Percentiles rank a stretch among this genome's conserved stretches.
Conservation (phyloP, 345 rosid species). For the Brassica cretica region DNA sequence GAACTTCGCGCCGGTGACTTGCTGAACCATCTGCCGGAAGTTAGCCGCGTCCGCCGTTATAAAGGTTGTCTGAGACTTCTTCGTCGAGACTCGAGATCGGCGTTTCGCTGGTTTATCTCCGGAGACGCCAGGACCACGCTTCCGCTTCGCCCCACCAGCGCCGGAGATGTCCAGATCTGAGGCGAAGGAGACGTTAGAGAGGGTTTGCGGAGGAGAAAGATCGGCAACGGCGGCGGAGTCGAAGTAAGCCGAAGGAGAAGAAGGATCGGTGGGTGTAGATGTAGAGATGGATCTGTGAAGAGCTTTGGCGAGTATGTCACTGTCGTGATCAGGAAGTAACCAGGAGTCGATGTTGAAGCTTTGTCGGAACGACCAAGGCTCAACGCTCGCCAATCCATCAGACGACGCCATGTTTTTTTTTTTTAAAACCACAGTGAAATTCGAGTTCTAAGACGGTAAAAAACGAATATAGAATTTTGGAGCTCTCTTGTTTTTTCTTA, state of each 20-base stretch:
- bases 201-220: conserved; percentile 46
- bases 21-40: conserved; percentile 91
- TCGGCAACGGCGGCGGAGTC: conserved; percentile 36
- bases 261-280: conserved; percentile 20
- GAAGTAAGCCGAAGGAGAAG: conserved; percentile 32
- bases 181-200: conserved; percentile 36
- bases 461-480: background rate
- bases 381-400: conserved; percentile 33
- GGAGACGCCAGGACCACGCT: conserved; percentile 32
- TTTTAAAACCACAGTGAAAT: background rate
- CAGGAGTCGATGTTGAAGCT: conserved; percentile 35
- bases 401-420: conserved; percentile 27
- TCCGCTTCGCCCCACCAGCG: conserved; percentile 29
- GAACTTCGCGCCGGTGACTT: conserved; percentile 76
- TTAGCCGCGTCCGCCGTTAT: conserved; percentile 80
- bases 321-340: conserved; percentile 35
- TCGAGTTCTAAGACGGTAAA: background rate
- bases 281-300: conserved; percentile 56
- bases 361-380: conserved; percentile 34
- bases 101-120: conserved; percentile 59
- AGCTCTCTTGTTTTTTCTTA: background rate
- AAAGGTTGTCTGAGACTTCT: conserved; percentile 75
- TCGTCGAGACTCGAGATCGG: conserved; percentile 59
- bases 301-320: conserved; percentile 42
- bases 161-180: conserved; percentile 37